Conservation (phyloP, 1,139 yeast species). For the Geotrichum cucujoidarum region DNA sequence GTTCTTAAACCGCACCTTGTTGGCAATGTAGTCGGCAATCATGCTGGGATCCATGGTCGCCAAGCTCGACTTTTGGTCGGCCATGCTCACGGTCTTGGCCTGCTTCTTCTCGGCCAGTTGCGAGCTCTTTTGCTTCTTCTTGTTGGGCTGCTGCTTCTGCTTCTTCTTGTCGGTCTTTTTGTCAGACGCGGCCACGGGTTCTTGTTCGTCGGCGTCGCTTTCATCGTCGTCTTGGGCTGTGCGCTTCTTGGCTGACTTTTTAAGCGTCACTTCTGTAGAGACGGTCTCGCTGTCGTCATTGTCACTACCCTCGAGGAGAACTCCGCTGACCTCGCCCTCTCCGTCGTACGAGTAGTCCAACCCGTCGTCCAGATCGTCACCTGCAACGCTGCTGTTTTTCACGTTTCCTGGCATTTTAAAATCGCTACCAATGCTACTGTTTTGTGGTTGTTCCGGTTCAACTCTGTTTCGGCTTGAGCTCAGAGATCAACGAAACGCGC, state of each 20-base stretch:
- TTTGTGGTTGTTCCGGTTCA: background rate
- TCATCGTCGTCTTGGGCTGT: slow-evolving; percentile 20
- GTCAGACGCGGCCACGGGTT: slow-evolving; percentile 13
- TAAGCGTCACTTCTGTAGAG: slow-evolving; percentile 29
- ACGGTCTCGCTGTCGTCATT: slow-evolving; percentile 38
- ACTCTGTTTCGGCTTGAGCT: background rate
- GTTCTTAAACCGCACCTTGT: slow-evolving; percentile 47
- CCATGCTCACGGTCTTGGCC: slow-evolving; percentile 55
- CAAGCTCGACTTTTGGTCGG: slow-evolving; percentile 47
- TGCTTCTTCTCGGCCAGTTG: slow-evolving; percentile 44
- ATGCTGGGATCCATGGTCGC: slow-evolving; percentile 50
- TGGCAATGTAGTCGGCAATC: slow-evolving; percentile 57
- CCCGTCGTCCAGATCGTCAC: slow-evolving; percentile 67
- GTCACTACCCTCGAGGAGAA: slow-evolving; percentile 25
- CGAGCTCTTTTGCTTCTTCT: slow-evolving; percentile 23
- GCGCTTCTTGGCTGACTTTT: slow-evolving; percentile 20
- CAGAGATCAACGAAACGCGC: background rate
- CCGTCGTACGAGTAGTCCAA: slow-evolving; percentile 51
- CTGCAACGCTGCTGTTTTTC: slow-evolving; percentile 24
- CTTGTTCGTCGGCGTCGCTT: slow-evolving; percentile 21
- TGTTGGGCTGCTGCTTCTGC: slow-evolving; percentile 21
- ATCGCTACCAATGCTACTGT: background rate
- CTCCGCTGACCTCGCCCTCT: slow-evolving; percentile 32
- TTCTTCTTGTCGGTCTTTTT: slow-evolving; percentile 12
- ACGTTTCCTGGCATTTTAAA: background rate